Conservation (phyloP, 2,329 filamentous ascomycete species). For the Fusarium tjaetaba region DNA sequence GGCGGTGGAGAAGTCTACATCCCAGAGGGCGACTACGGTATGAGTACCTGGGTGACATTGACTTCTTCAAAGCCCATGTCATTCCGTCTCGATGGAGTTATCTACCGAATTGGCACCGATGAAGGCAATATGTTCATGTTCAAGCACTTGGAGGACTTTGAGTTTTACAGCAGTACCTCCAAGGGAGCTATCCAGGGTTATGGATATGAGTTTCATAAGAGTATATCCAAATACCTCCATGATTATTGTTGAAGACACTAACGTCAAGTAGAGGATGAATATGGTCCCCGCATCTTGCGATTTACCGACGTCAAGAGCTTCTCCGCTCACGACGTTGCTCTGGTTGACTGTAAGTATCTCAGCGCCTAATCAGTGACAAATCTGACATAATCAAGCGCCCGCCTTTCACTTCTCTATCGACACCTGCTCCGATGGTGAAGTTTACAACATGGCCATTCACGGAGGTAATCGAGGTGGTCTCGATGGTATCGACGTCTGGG, state of each 20-base stretch:
- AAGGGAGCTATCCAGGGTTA: conserved; percentile 34
- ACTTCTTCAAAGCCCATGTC: conserved; percentile 32
- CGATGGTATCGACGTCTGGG: conserved; percentile 34
- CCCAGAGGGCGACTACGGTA: conserved; percentile 31
- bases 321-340: conserved; percentile 32
- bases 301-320: conserved; percentile 32
- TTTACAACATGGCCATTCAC: conserved; percentile 37
- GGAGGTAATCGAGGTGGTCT: conserved; percentile 26
- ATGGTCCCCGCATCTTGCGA: conserved; percentile 33
- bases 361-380: accelerated
- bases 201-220: neutral
- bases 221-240: neutral
- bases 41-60: conserved; percentile 29
- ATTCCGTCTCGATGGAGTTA: conserved; percentile 30
- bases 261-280: conserved; percentile 7
- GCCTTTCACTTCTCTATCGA: conserved; percentile 31
- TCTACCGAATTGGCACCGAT: conserved; percentile 29
- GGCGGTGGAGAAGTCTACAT: conserved; percentile 32
- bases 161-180: conserved; percentile 35
- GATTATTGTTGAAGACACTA: neutral
- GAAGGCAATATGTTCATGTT: conserved; percentile 36
- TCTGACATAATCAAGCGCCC: conserved; percentile 6
- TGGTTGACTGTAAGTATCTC: conserved; percentile 22
- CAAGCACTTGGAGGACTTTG: conserved; percentile 33
- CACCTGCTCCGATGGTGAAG: conserved; percentile 29